Conservation (phyloP, 352 stramenopile genomes). For the Phytophthora boehmeriae region DNA sequence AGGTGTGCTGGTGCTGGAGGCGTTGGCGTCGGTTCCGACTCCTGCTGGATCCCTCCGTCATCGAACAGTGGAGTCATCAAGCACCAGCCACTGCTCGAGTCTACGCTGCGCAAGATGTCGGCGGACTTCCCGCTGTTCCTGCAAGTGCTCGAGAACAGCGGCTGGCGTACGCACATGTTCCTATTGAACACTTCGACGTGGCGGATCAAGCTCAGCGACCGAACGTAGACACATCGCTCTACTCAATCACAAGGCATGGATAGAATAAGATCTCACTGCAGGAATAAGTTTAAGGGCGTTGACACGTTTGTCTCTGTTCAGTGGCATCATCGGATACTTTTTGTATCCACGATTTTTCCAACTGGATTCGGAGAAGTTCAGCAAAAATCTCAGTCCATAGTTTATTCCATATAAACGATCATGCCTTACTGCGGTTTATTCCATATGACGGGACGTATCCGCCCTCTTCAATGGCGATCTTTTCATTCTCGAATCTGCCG, state of each 20-base stretch:
- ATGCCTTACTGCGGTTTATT: too few relatives aligned
- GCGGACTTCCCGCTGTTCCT: conserved; percentile 68
- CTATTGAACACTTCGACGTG: conserved; percentile 68
- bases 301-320: too few relatives aligned
- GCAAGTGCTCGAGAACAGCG: conserved; percentile 61
- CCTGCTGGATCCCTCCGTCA: conserved; percentile 11
- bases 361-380: too few relatives aligned
- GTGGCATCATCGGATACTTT: not conserved
- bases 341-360: not conserved
- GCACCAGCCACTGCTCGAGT: conserved; percentile 45
- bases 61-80: conserved; percentile 22
- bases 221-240: conserved; percentile 23
- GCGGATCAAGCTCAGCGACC: conserved; percentile 67
- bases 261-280: too few relatives aligned
- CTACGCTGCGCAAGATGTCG: conserved; percentile 54
- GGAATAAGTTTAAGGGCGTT: too few relatives aligned
- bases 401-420: not conserved
- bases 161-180: conserved; percentile 79
- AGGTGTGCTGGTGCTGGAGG: conserved; percentile 58
- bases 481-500: conserved; percentile 27
- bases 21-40: conserved; percentile 24
- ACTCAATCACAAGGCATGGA: too few relatives aligned
- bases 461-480: conserved; percentile 6
- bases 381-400: not conserved
- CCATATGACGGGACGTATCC: not conserved